Conservation (phyloP, 1,284 basidiomycete genomes). For the Ceratobasidium theobromae region DNA sequence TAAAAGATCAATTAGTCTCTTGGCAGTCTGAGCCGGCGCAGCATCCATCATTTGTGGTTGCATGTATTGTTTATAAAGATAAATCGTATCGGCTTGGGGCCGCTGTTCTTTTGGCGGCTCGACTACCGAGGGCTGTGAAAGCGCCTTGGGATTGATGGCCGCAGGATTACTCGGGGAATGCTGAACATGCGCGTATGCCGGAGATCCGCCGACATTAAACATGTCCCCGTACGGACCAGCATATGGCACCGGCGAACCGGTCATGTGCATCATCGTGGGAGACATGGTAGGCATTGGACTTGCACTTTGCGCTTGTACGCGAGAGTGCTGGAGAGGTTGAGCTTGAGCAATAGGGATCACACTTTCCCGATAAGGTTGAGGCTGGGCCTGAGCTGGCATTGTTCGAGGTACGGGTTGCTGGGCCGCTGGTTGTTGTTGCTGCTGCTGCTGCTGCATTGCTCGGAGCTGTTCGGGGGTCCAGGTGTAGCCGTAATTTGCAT, state of each 20-base stretch:
- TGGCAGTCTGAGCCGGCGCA: constrained; percentile 14
- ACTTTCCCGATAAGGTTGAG: background rate
- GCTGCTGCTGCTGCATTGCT: constrained; percentile 32
- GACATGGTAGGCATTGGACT: constrained; percentile 28
- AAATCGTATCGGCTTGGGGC: constrained; percentile 10
- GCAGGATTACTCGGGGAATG: constrained; percentile 2
- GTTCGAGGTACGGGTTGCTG: background rate
- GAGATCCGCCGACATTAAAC: background rate
- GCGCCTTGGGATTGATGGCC: constrained; percentile 18
- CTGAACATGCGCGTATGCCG: constrained; percentile 9
- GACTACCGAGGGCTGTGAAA: constrained; percentile 9
- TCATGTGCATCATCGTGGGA: constrained; percentile 29
- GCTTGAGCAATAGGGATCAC: background rate
- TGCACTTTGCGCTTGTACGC: constrained; percentile 14
- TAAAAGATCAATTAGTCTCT: constrained; percentile 23
- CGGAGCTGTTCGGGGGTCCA: constrained; percentile 31
- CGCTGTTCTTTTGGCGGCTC: background rate
- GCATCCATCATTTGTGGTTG: constrained; percentile 30
- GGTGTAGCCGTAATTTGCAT: constrained; percentile 37
- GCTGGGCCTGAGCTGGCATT: background rate
- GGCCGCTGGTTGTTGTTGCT: constrained; percentile 5
- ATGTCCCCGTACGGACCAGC: constrained; percentile 9
- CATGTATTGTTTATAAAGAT: constrained; percentile 27
- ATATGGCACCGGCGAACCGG: background rate
- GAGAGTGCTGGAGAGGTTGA: background rate